Base-by-base conservation (phyloP, 371 early-diverging fungal species). In the Syncephalis plumigaleata region DNA sequence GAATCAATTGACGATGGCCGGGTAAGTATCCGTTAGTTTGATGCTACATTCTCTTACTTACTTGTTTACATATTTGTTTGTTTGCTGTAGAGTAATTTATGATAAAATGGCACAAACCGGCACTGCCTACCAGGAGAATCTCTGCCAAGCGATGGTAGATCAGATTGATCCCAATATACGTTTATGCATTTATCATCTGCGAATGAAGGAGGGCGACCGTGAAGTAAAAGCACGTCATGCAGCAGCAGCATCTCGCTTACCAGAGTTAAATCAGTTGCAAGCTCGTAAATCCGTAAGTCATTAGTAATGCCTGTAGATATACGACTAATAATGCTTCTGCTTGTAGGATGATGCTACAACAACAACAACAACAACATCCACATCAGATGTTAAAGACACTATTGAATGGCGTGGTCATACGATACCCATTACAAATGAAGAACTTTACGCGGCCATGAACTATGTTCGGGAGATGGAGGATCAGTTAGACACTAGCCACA, bases 151-250 rank as follows among this genome's bases (percentile, higher is more conserved):
- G 13, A 72, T 78, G 0, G 72, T 85, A 39, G 85, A 86, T 54
- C 73, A 66, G 7, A 75, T 85, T 47, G 87, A 84, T 43, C 85
- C 85, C 50, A 79, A 73, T 56, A 77, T 88, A 54, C 75, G 82
- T 36, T 85, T 73, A 60, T 86, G 84, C 55, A 81, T 76, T 9
- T 85, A 83, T 56, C 71, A 74, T 26, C 66, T 84, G 36, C 73
- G 72, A 25, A 43, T 76, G 21, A 58, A 53, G 22, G 59, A 48
- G 44, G 55, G 46, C 20, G 52, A 53, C 37, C 47, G 31, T 11
- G 31, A 31, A 31, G 11, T 11, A 31, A 31, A 31, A 31, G 11
- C 31, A 31, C 4, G 31, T 7, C 7, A 31, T 4, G 11, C 31
- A 7, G 31, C 31, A 31, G 31, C 31, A 7, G 11, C 11, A 4